Conservation (phyloP, 2,329 filamentous ascomycete species). For the Sclerotinia sclerotiorum region DNA sequence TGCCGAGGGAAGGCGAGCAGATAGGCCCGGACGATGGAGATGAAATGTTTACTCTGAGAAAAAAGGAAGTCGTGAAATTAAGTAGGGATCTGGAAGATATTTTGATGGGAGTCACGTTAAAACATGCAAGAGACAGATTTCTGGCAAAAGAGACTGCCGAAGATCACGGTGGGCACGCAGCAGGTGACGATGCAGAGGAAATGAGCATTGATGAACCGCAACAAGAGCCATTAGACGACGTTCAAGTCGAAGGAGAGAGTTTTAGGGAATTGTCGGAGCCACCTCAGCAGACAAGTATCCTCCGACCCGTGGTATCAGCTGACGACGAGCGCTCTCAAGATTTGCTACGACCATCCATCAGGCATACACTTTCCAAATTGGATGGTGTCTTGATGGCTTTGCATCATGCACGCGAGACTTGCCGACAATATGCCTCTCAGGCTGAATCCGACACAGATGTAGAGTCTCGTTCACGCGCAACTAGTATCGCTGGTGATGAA, state of each 20-base stretch:
- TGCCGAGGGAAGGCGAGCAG: constrained; percentile 59
- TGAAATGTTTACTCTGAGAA: constrained; percentile 53
- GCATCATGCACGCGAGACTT: constrained; percentile 63
- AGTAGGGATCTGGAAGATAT: constrained; percentile 68
- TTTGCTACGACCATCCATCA: constrained; percentile 66
- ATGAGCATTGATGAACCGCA: background rate
- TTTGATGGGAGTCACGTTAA: constrained; percentile 64
- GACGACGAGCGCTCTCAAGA: constrained; percentile 68
- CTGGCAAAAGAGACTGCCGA: constrained; percentile 38
- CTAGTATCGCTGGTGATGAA: background rate
- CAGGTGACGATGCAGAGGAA: constrained; percentile 28
- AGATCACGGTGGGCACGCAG: constrained; percentile 22
- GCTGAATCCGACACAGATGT: constrained; percentile 40
- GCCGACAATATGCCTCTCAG: constrained; percentile 41
- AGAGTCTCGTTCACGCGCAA: constrained; percentile 23
- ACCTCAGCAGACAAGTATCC: background rate
- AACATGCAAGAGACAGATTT: constrained; percentile 67
- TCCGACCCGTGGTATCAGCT: constrained; percentile 56
- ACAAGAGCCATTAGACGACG: constrained; percentile 3
- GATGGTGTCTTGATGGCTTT: constrained; percentile 70
- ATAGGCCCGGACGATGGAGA: constrained; percentile 49
- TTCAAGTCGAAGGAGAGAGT: constrained; percentile 22
- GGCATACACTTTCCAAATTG: constrained; percentile 68
- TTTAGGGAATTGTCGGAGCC: constrained; percentile 18
- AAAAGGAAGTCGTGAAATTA: constrained; percentile 47